Evolutionary conservation across 352 stramenopile genomes (phyloP).

Genomic region (Pythium aristosporum): DNA sequence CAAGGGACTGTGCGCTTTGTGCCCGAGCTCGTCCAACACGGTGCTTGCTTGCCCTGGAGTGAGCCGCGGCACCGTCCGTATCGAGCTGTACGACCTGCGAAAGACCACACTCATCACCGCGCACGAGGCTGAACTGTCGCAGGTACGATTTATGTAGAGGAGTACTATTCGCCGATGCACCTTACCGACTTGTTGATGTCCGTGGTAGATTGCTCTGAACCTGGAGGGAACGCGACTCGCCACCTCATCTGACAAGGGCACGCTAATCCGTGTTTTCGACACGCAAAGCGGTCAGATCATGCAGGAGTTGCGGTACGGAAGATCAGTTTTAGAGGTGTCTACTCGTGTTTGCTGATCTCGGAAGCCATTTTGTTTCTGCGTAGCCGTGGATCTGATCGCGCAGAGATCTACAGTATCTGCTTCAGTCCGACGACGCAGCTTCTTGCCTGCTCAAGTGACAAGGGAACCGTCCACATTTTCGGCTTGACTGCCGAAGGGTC

Average conservation of each 20-base stretch:
- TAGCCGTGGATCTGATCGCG: conserved; percentile 94
- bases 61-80: conserved; percentile 88
- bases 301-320: conserved; percentile 70
- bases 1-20: conserved; percentile 93
- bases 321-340: conserved; percentile 10
- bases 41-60: conserved; percentile 96
- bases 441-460: conserved; percentile 96
- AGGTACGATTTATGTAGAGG: conserved; percentile 36
- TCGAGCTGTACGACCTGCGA: conserved; percentile 97
- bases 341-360: not conserved
- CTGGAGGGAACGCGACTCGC: conserved; percentile 94
- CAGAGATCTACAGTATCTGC: conserved; percentile 96
- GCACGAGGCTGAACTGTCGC: conserved; percentile 92
- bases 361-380: not conserved
- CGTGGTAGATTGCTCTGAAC: conserved; percentile 86
- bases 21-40: conserved; percentile 90
- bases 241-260: conserved; percentile 97
- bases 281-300: conserved; percentile 92
- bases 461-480: conserved; percentile 97
- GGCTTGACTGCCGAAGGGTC: conserved; percentile 72
- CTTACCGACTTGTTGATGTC: conserved; percentile 36
- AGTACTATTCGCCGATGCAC: not conserved
- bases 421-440: conserved; percentile 94
- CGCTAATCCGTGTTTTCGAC: conserved; percentile 97
- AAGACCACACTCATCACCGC: conserved; percentile 95